These are phyloP conservation scores for Dendrobium huoshanense DNA, from an alignment of 106 monocot species.

Conservation along the genomic window DNA sequence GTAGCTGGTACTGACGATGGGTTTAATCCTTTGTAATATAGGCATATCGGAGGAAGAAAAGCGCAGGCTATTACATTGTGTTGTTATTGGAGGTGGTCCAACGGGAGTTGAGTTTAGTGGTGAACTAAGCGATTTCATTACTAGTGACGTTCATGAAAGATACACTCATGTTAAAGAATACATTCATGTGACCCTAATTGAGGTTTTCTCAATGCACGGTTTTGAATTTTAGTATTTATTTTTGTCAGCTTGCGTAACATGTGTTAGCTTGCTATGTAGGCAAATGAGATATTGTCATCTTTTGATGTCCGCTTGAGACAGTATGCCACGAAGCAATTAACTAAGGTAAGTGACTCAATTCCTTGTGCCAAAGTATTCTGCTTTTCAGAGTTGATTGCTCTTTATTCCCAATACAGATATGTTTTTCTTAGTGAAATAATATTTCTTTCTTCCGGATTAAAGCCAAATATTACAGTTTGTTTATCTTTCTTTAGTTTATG, in stretches of 20 bases:
- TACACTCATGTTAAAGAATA: conserved; percentile 93
- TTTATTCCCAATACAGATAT: neutral
- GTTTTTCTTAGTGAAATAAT: neutral
- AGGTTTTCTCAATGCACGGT: conserved; percentile 35
- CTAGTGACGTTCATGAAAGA: conserved; percentile 77
- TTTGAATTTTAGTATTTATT: neutral
- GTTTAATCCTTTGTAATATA: conserved; percentile 9
- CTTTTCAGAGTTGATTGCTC: neutral
- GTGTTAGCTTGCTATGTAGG: conserved; percentile 34
- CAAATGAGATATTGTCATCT: conserved; percentile 94
- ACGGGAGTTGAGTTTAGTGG: conserved; percentile 99
- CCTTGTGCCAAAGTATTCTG: neutral
- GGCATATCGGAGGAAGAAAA: conserved; percentile 83
- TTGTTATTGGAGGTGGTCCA: conserved; percentile 96
- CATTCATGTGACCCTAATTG: conserved; percentile 88
- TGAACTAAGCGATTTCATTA: conserved; percentile 97
- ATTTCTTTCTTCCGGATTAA: neutral
- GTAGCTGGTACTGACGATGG: neutral
- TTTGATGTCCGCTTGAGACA: conserved; percentile 89
- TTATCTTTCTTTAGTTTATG: neutral
- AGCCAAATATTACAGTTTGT: neutral
- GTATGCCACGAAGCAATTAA: conserved; percentile 83
- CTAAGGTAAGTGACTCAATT: conserved; percentile 49
- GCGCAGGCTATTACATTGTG: conserved; percentile 76
- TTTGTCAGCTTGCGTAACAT: neutral